Conservation (phyloP, 768 basidiomycete species). For the Kwoniella pini region DNA sequence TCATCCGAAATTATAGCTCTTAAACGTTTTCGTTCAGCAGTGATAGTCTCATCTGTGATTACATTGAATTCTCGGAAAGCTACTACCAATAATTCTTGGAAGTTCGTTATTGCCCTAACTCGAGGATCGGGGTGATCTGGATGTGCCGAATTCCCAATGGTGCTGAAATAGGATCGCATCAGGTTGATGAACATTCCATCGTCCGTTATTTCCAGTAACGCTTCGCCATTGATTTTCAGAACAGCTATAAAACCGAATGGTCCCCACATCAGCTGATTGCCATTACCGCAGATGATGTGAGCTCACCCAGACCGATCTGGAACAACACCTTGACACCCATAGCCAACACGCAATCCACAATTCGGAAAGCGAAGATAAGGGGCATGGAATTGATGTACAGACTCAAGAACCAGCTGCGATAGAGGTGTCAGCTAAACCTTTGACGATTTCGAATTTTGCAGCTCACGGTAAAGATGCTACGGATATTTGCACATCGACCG, state of each 20-base stretch:
- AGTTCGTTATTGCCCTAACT: slow-evolving; percentile 88
- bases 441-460: not conserved
- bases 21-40: slow-evolving; percentile 78
- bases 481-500: slow-evolving; percentile 91
- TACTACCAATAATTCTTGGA: slow-evolving; percentile 93
- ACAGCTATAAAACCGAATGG: slow-evolving; percentile 68
- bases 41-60: slow-evolving; percentile 93
- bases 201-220: slow-evolving; percentile 87
- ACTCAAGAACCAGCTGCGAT: slow-evolving; percentile 80
- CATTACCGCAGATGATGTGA: not conserved
- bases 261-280: not conserved
- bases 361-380: slow-evolving; percentile 95
- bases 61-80: slow-evolving; percentile 97
- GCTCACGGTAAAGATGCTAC: slow-evolving; percentile 81
- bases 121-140: slow-evolving; percentile 84
- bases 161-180: slow-evolving; percentile 93
- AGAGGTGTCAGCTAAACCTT: slow-evolving; percentile 5
- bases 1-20: slow-evolving; percentile 85
- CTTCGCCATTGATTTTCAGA: slow-evolving; percentile 94
- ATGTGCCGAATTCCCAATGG: slow-evolving; percentile 90
- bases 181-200: slow-evolving; percentile 95
- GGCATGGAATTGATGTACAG: slow-evolving; percentile 67
- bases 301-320: slow-evolving; percentile 71
- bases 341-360: slow-evolving; percentile 96
- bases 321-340: slow-evolving; percentile 99